Conservation (phyloP, 2,329 filamentous ascomycete species). For the Pseudonectria foliicola region DNA sequence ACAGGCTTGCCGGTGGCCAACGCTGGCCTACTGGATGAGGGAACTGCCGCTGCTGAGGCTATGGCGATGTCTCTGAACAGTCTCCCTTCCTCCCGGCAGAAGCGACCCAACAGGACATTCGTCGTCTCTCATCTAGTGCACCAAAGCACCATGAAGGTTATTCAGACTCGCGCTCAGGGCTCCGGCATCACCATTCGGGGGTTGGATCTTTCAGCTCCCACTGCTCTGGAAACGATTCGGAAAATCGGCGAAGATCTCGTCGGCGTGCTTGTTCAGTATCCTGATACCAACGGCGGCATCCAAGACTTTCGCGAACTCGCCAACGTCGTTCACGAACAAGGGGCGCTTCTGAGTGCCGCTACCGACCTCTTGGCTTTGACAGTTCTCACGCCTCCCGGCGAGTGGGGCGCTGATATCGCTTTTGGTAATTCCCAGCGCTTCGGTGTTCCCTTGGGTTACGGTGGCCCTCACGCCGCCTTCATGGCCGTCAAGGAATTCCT, state of each 20-base stretch:
- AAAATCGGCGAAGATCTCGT: conserved; percentile 74
- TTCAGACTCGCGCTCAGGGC: conserved; percentile 80
- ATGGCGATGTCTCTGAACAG: conserved; percentile 87
- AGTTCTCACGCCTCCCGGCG: conserved; percentile 78
- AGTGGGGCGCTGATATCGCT: conserved; percentile 91
- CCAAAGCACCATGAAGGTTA: conserved; percentile 77
- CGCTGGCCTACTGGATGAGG: conserved; percentile 84
- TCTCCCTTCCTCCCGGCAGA: conserved; percentile 63
- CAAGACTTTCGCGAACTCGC: conserved; percentile 68
- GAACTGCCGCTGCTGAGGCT: conserved; percentile 87
- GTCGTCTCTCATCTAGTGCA: conserved; percentile 78
- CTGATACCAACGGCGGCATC: conserved; percentile 78
- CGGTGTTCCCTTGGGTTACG: conserved; percentile 85
- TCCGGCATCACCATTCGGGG: conserved; percentile 77
- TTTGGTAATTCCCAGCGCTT: conserved; percentile 90
- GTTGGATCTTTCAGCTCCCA: conserved; percentile 61
- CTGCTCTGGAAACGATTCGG: conserved; percentile 56
- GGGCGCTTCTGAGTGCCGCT: conserved; percentile 76
- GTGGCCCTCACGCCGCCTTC: conserved; percentile 94
- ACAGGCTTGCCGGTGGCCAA: conserved; percentile 85
- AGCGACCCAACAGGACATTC: conserved; percentile 69
- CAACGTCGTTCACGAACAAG: conserved; percentile 67
- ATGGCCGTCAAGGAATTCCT: conserved; percentile 86
- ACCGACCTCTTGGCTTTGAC: conserved; percentile 87
- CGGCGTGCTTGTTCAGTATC: conserved; percentile 91